phyloP scores from a whole-genome alignment of 495 filamentous ascomycete genomes.

The Astrothelium subdiscretum region DNA sequence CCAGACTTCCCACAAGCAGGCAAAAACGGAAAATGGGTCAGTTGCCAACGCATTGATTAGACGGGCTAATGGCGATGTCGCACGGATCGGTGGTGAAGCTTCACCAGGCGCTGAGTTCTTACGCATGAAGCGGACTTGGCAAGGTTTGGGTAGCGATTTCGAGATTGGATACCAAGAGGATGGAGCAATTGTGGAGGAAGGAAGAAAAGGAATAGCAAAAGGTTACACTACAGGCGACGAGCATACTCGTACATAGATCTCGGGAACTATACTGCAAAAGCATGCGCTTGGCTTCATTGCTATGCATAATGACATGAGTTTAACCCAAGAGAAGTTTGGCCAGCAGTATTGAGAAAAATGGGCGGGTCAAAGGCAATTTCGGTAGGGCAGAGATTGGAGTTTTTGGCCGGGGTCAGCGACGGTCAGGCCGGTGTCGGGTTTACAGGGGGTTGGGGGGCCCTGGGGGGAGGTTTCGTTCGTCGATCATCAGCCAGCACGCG shows the following conservation, averaged over 20 bases:
- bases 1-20: background rate
- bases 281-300: too few relatives aligned
- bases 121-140: slow-evolving; percentile 75
- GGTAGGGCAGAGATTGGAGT: too few relatives aligned
- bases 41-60: slow-evolving; percentile 36
- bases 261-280: background rate
- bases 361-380: too few relatives aligned
- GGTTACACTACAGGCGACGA: slow-evolving; percentile 69
- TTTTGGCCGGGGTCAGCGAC: too few relatives aligned
- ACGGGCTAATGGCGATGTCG: slow-evolving; percentile 58
- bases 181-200: slow-evolving; percentile 58
- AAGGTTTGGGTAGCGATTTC: slow-evolving; percentile 83
- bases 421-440: too few relatives aligned
- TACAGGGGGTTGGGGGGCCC: too few relatives aligned
- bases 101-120: slow-evolving; percentile 88
- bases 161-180: slow-evolving; percentile 48
- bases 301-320: too few relatives aligned
- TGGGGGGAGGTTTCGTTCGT: too few relatives aligned
- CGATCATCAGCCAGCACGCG: background rate
- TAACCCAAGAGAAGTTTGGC: too few relatives aligned
- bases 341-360: too few relatives aligned
- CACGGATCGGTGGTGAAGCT: slow-evolving; percentile 63
- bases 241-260: background rate
- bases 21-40: background rate
- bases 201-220: slow-evolving; percentile 77